Percentiles rank a stretch among this genome's conserved stretches.
phyloP scores from a whole-genome alignment of 345 rosid species.

The Pistacia vera region DNA sequence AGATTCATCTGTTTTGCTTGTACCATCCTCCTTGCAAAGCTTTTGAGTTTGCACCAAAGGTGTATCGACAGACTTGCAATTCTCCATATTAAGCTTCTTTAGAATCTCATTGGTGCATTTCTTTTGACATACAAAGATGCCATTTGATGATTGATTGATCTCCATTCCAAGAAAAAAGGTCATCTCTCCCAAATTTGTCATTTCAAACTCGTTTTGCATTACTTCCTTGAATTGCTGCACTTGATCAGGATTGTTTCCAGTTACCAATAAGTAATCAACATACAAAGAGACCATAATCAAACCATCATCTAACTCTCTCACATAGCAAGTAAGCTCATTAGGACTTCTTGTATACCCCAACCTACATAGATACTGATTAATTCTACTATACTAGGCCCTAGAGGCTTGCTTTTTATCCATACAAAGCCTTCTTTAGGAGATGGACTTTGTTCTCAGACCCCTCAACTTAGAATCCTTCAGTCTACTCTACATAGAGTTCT shows the following conservation, averaged over 20 bases:
- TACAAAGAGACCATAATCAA: not conserved
- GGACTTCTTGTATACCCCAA: not conserved
- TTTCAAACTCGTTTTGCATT: not conserved
- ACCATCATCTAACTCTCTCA: not conserved
- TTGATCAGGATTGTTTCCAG: not conserved
- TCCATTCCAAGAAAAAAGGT: conserved; percentile 7
- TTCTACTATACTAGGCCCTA: conserved; percentile 6
- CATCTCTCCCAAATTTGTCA: conserved; percentile 9
- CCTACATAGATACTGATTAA: not conserved
- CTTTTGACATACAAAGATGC: conserved; percentile 6
- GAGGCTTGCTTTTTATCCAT: conserved; percentile 11
- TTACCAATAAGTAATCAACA: conserved; percentile 11
- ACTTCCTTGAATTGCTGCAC: not conserved
- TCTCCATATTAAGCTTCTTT: not conserved
- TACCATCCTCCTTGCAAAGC: not conserved
- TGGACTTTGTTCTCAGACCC: not conserved
- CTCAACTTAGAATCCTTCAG: not conserved
- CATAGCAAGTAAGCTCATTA: not conserved
- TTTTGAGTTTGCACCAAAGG: not conserved
- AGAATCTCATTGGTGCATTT: not conserved
- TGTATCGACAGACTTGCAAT: not conserved
- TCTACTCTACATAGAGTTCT: conserved; percentile 13
- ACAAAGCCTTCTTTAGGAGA: not conserved
- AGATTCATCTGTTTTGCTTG: not conserved
- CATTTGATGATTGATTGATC: not conserved